Percentiles rank a stretch among this genome's conserved stretches.
Evolutionary conservation across 2,329 filamentous ascomycete genomes (phyloP).

Genomic region (Fusarium falciforme): DNA sequence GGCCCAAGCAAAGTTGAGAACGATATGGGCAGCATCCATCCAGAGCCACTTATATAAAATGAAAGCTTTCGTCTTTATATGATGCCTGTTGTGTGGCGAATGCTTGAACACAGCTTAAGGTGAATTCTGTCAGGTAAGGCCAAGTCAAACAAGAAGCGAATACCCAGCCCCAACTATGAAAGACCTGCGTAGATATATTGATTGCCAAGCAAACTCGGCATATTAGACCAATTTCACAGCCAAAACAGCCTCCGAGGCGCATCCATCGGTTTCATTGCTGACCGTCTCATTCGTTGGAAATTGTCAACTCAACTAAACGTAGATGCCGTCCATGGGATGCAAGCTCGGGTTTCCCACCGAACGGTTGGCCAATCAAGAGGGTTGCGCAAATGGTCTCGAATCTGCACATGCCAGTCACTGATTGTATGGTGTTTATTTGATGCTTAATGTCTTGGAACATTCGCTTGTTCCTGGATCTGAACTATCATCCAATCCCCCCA

Average conservation of each 20-base stretch:
- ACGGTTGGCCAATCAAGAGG: conserved; percentile 6
- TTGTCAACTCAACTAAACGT: neutral
- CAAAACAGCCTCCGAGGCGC: neutral
- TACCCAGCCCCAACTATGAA: neutral
- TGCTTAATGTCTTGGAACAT: neutral
- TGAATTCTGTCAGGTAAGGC: neutral
- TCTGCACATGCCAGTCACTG: neutral
- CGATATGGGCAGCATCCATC: neutral
- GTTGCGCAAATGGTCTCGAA: neutral
- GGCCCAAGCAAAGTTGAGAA: neutral
- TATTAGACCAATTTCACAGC: neutral
- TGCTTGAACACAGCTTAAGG: neutral
- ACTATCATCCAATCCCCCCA: neutral
- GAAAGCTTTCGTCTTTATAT: neutral
- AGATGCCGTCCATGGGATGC: neutral
- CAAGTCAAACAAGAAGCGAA: neutral
- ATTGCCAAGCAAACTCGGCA: neutral
- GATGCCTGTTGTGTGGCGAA: neutral
- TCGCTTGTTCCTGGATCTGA: neutral
- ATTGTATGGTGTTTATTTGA: neutral
- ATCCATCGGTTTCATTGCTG: neutral
- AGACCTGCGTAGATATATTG: neutral
- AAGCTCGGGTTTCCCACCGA: conserved; percentile 3
- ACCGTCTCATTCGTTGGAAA: neutral
- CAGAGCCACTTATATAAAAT: neutral